Percentiles rank a stretch among this genome's conserved stretches.
Conservation (phyloP, 805 yeast genomes). For the Cyberlindnera subsufficiens region DNA sequence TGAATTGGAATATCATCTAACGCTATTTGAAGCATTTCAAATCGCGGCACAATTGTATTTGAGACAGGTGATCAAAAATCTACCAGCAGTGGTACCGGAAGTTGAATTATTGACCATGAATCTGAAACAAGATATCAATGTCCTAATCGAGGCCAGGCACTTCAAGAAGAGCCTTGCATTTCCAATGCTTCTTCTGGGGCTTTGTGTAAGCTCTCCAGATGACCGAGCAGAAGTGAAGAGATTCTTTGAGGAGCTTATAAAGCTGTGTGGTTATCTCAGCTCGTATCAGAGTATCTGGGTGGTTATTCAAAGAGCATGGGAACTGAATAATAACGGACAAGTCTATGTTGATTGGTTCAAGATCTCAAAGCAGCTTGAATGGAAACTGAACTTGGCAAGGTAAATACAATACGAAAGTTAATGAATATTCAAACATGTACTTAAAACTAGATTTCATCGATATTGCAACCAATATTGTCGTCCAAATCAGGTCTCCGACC, state of each 20-base stretch:
- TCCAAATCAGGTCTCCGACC: slow-evolving; percentile 41
- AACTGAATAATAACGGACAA: slow-evolving; percentile 25
- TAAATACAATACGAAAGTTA: background rate
- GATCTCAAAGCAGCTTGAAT: slow-evolving; percentile 33
- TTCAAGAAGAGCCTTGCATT: slow-evolving; percentile 44
- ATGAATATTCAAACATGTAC: background rate
- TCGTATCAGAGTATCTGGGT: slow-evolving; percentile 29
- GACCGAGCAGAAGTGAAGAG: slow-evolving; percentile 21
- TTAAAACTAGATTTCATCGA: background rate
- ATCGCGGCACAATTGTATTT: slow-evolving; percentile 47
- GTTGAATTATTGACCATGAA: slow-evolving; percentile 45
- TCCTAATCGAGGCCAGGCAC: slow-evolving; percentile 38
- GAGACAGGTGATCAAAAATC: slow-evolving; percentile 44
- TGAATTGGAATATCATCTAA: slow-evolving; percentile 52
- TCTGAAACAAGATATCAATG: slow-evolving; percentile 43
- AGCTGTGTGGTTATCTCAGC: slow-evolving; percentile 29
- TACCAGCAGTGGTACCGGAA: slow-evolving; percentile 48
- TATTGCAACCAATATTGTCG: slow-evolving; percentile 4
- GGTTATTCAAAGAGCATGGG: slow-evolving; percentile 35
- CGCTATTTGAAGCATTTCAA: slow-evolving; percentile 55
- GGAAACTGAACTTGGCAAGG: slow-evolving; percentile 28
- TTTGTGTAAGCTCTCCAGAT: slow-evolving; percentile 20
- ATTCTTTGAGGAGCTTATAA: slow-evolving; percentile 23
- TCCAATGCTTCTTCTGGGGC: slow-evolving; percentile 34
- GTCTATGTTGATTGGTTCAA: slow-evolving; percentile 38